Conservation (phyloP, 371 early-diverging fungal species). For the Mucor racemosus region DNA sequence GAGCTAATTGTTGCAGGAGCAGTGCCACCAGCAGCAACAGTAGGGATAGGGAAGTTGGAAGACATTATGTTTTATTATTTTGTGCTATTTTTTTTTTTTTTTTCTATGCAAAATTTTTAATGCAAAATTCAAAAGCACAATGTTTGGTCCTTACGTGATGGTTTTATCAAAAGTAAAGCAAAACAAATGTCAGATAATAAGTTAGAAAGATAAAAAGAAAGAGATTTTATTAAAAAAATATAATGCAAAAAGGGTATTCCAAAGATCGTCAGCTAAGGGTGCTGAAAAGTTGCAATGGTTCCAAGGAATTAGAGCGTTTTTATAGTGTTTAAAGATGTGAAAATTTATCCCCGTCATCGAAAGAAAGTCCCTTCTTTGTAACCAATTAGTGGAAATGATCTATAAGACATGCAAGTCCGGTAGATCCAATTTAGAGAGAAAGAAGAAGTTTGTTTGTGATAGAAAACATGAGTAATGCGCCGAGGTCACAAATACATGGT, state of each 20-base stretch:
- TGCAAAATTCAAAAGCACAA: background rate
- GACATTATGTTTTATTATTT: conserved; percentile 24
- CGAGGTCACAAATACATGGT: too few species aligned
- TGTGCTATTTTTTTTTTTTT: too few species aligned
- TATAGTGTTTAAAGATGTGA: background rate
- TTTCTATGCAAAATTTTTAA: background rate
- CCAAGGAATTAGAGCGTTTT: background rate
- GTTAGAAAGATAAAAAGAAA: background rate
- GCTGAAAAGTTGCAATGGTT: conserved; percentile 35
- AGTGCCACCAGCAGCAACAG: conserved; percentile 46
- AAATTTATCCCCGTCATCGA: background rate
- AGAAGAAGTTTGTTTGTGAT: background rate
- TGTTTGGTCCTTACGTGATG: background rate
- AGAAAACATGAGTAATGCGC: background rate
- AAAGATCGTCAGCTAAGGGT: conserved; percentile 47
- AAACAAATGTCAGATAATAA: background rate
- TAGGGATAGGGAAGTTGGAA: conserved; percentile 48
- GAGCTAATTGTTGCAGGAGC: conserved; percentile 26
- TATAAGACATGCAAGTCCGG: background rate
- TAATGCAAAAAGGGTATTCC: conserved; percentile 35
- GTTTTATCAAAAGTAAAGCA: background rate
- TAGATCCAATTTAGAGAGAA: background rate
- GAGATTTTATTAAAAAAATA: background rate
- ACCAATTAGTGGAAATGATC: background rate
- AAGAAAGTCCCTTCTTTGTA: background rate